Percentiles rank a stretch among this genome's conserved stretches.
phyloP scores from a whole-genome alignment of 75 land plant species.

The Selaginella moellendorffii region DNA sequence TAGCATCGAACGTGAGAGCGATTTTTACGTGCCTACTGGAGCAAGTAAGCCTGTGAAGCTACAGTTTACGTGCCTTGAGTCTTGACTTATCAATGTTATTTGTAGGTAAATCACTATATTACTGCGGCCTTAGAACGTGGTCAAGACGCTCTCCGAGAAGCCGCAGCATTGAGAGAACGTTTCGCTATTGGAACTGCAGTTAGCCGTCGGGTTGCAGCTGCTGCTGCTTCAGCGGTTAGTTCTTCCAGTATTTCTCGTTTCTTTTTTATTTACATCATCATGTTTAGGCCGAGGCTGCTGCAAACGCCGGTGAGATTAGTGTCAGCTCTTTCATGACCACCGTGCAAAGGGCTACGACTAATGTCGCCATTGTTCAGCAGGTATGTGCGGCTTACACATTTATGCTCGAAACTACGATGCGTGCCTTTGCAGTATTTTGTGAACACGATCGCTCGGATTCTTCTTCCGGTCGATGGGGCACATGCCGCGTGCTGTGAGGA shows the following conservation, averaged over 20 bases:
- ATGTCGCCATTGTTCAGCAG: slow-evolving; percentile 93
- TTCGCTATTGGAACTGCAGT: slow-evolving; percentile 82
- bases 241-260: not conserved
- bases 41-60: slow-evolving; percentile 38
- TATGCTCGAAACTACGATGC: no score
- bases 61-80: not conserved
- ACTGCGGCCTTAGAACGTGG: slow-evolving; percentile 89
- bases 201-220: slow-evolving; percentile 94
- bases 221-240: slow-evolving; percentile 93
- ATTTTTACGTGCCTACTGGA: slow-evolving; percentile 84
- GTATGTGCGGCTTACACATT: no score
- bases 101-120: slow-evolving; percentile 84
- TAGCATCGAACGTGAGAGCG: slow-evolving; percentile 70
- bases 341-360: slow-evolving; percentile 88
- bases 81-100: not conserved
- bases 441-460: slow-evolving; percentile 69
- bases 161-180: slow-evolving; percentile 78
- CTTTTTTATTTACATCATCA: slow-evolving; percentile 5
- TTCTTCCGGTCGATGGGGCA: slow-evolving; percentile 97
- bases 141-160: slow-evolving; percentile 74
- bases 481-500: slow-evolving; percentile 97
- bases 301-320: slow-evolving; percentile 94
- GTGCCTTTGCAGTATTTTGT: slow-evolving; percentile 97
- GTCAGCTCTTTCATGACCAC: slow-evolving; percentile 93
- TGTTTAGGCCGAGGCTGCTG: slow-evolving; percentile 95